Evolutionary conservation across 2,329 filamentous ascomycete genomes (phyloP).

Genomic region (Xylaria polymorpha): DNA sequence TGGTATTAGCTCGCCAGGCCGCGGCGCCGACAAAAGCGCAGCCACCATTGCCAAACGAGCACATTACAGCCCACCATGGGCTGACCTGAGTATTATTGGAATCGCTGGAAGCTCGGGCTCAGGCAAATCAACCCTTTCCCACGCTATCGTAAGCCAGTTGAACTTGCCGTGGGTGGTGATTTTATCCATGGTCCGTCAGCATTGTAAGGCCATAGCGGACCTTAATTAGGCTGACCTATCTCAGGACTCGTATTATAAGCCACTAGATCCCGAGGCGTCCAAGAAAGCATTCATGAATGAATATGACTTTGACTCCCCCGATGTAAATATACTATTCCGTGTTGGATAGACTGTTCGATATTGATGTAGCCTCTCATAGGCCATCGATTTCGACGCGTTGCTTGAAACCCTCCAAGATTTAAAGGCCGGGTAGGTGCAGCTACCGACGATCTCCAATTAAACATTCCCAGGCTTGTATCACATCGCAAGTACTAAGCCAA

Average conservation of each 20-base stretch:
- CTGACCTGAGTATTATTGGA: slow-evolving; percentile 94
- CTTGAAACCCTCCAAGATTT: slow-evolving; percentile 83
- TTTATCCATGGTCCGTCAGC: slow-evolving; percentile 82
- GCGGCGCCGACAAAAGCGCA: slow-evolving; percentile 49
- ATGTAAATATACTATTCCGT: slow-evolving; percentile 57
- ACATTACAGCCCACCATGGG: slow-evolving; percentile 95
- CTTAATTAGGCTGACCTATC: slow-evolving; percentile 38
- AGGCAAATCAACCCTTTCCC: slow-evolving; percentile 91
- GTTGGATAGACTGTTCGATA: slow-evolving; percentile 26
- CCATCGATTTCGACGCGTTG: slow-evolving; percentile 92
- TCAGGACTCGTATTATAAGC: slow-evolving; percentile 98
- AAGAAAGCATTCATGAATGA: slow-evolving; percentile 87
- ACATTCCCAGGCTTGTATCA: background rate
- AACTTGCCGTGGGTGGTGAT: slow-evolving; percentile 99
- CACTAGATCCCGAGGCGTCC: slow-evolving; percentile 81
- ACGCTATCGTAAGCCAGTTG: slow-evolving; percentile 88
- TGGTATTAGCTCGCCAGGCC: slow-evolving; percentile 44
- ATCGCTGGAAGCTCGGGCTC: slow-evolving; percentile 96
- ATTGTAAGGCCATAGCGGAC: slow-evolving; percentile 34
- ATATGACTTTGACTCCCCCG: slow-evolving; percentile 94
- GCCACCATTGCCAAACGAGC: slow-evolving; percentile 67
- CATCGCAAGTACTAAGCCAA: slow-evolving; percentile 31
- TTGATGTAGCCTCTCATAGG: slow-evolving; percentile 56
- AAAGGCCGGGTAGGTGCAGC: slow-evolving; percentile 80
- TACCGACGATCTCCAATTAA: slow-evolving; percentile 7